Evolutionary conservation across 2,329 filamentous ascomycete species (phyloP).

Genomic region (Calonectria hongkongensis): DNA sequence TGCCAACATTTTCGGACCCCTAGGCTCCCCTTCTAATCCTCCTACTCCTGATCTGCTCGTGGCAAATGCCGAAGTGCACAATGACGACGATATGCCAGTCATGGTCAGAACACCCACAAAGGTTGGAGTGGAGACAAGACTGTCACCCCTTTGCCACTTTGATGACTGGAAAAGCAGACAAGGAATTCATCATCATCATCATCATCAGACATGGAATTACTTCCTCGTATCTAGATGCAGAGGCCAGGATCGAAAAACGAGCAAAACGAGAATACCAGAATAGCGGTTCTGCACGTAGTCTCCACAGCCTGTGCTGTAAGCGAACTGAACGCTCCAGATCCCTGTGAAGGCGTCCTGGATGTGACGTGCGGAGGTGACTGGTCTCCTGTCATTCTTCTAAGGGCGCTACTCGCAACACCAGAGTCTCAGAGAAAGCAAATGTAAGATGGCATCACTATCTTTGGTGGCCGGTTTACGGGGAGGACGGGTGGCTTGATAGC

Average conservation of each 20-base stretch:
- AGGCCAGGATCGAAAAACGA: constrained; percentile 14
- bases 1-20: constrained; percentile 19
- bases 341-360: constrained; percentile 28
- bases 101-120: constrained; percentile 17
- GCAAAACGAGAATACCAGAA: constrained; percentile 2
- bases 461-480: constrained; percentile 18
- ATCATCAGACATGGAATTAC: not conserved
- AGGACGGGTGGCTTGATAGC: constrained; percentile 14
- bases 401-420: constrained; percentile 29
- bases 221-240: constrained; percentile 21
- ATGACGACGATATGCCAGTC: constrained; percentile 25
- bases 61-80: constrained; percentile 23
- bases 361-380: constrained; percentile 35
- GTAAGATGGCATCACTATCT: constrained; percentile 22
- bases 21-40: not conserved
- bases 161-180: not conserved
- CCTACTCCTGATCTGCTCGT: constrained; percentile 12
- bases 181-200: not conserved
- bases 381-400: constrained; percentile 28
- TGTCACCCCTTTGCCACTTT: constrained; percentile 34
- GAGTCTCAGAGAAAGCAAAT: constrained; percentile 29
- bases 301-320: constrained; percentile 18
- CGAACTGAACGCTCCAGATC: constrained; percentile 16
- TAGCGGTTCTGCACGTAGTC: constrained; percentile 9
- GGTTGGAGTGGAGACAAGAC: constrained; percentile 9